Evolutionary conservation across 805 yeast genomes (phyloP).

Genomic region (Scheffersomyces spartinae): DNA sequence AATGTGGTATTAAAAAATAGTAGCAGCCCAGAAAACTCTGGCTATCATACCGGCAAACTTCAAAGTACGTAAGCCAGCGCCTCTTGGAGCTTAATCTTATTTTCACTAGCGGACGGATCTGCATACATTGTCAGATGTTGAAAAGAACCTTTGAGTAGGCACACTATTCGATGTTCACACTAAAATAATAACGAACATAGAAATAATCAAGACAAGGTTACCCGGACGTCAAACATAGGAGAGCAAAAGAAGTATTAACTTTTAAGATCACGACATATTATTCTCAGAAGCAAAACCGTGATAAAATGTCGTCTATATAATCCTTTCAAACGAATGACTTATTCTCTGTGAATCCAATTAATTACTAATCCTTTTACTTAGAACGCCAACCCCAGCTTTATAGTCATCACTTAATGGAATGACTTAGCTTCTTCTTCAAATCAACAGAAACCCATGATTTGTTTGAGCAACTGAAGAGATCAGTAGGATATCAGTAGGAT

Average conservation of each 20-base stretch:
- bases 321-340: conserved; percentile 87
- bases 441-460: conserved; percentile 28
- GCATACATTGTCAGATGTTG: conserved; percentile 23
- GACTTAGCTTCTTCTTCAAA: conserved; percentile 89
- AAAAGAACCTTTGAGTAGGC: no score
- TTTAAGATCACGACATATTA: no score
- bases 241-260: no score
- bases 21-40: conserved; percentile 49
- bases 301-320: conserved; percentile 85
- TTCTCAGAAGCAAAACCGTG: no score
- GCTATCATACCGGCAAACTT: conserved; percentile 51
- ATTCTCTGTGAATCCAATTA: conserved; percentile 62
- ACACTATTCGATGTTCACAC: no score
- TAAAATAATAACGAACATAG: no score
- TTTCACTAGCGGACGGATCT: conserved; percentile 47
- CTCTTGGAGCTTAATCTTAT: conserved; percentile 57
- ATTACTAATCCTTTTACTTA: conserved; percentile 83
- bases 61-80: conserved; percentile 48
- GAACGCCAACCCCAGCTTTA: conserved; percentile 81
- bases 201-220: no score
- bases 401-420: conserved; percentile 64
- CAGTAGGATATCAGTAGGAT: conserved; percentile 46
- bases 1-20: conserved; percentile 46
- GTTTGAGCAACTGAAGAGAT: conserved; percentile 7
- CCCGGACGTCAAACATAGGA: no score